Conservation (phyloP, 352 stramenopile species). For the Globisporangium spinosum region DNA sequence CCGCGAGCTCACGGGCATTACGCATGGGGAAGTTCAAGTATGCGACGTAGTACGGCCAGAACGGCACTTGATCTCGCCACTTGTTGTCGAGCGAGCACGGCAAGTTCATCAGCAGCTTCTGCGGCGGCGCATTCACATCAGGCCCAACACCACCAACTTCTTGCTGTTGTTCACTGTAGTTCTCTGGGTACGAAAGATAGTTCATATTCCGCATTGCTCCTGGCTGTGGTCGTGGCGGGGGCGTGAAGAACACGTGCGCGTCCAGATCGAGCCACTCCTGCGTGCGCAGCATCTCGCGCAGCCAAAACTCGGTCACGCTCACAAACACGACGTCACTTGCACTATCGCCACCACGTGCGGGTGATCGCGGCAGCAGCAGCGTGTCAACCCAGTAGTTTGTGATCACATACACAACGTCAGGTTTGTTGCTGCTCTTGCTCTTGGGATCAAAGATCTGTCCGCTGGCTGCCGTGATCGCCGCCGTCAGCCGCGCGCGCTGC, state of each 20-base stretch:
- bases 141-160: background rate
- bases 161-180: background rate
- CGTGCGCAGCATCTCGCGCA: conserved; percentile 37
- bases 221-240: conserved; percentile 19
- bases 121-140: conserved; percentile 3
- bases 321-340: background rate
- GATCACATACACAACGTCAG: conserved; percentile 32
- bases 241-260: conserved; percentile 43
- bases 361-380: background rate
- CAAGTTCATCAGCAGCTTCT: conserved; percentile 24
- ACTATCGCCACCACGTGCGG: background rate
- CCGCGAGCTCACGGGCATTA: conserved; percentile 29
- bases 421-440: background rate
- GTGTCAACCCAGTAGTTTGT: conserved; percentile 53
- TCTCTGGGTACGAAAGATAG: conserved; percentile 40
- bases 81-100: conserved; percentile 42
- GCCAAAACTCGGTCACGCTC: conserved; percentile 55
- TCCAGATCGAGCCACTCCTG: conserved; percentile 34
- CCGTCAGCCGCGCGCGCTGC: conserved; percentile 18
- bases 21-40: conserved; percentile 43
- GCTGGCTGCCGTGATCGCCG: conserved; percentile 15
- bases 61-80: conserved; percentile 36
- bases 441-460: conserved; percentile 15
- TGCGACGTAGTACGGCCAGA: conserved; percentile 69
- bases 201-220: background rate